A percentile compares a stretch with the other conserved stretches of the same genome.
Conservation (phyloP, 768 basidiomycete genomes). For the Artomyces pyxidatus region DNA sequence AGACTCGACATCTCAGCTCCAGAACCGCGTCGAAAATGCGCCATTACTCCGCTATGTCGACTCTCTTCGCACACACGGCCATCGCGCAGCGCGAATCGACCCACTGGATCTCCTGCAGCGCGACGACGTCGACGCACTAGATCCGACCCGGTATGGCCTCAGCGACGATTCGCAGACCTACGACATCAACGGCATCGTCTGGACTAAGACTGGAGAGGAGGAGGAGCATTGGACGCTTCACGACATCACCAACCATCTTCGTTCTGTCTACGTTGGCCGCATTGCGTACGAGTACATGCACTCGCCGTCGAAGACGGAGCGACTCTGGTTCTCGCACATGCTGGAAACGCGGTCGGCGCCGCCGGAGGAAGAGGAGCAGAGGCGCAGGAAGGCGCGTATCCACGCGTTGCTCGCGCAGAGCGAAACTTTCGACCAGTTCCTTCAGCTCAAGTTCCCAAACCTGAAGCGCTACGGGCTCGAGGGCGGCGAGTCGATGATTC, state of each 20-base stretch:
- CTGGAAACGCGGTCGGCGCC: conserved; percentile 55
- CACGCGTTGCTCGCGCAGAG: conserved; percentile 64
- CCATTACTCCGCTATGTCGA: conserved; percentile 84
- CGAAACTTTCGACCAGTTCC: conserved; percentile 78
- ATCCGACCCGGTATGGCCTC: conserved; percentile 73
- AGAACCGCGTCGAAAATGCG: conserved; percentile 65
- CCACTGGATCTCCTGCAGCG: conserved; percentile 83
- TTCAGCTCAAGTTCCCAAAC: conserved; percentile 86
- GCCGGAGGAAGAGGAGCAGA: conserved; percentile 18
- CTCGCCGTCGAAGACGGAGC: conserved; percentile 76
- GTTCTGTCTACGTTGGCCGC: conserved; percentile 68
- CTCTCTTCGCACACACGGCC: conserved; percentile 77
- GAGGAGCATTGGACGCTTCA: conserved; percentile 56
- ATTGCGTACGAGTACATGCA: conserved; percentile 95
- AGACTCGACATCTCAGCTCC: conserved; percentile 36
- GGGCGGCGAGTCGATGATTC: conserved; percentile 91
- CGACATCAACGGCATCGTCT: conserved; percentile 75
- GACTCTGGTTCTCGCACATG: conserved; percentile 82
- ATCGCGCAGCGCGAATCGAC: conserved; percentile 80
- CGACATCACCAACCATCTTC: conserved; percentile 63
- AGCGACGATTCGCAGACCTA: conserved; percentile 43
- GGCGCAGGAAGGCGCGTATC: conserved; percentile 43
- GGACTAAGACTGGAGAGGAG: conserved; percentile 41
- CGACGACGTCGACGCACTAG: conserved; percentile 69
- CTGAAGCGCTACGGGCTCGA: conserved; percentile 83